Evolutionary conservation across 2,329 filamentous ascomycete species (phyloP), one percentile per base, ranked within the genome.

Genomic region (Ramichloridium luteum): DNA sequence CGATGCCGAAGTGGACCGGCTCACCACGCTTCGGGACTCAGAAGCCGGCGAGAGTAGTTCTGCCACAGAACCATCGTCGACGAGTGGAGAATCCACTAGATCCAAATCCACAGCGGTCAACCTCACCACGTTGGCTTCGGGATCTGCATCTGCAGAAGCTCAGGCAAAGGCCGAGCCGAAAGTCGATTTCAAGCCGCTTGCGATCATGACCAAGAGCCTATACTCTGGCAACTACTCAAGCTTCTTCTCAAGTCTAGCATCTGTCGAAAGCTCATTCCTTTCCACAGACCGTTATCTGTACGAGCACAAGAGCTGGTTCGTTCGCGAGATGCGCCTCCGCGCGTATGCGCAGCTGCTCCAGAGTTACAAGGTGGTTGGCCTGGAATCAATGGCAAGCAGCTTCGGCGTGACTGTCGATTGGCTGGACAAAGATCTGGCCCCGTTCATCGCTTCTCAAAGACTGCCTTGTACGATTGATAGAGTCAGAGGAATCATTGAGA

Each of bases 351-450:
- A 98, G 65, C 73, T 98, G 25, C 72, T 98, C 26, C 90, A 96
- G 66, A 93, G 84, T 55, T 98, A 98, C 64, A 80, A 88, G 28
- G 84, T 98, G 8, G 90, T 98, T 20, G 85, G 88, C n/a, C 68
- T 98, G 43, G 80, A 84, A 59, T 93, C 83, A 62, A 98, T 98
- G 88, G 90, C 90, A 13, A 80, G 76, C 44, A 88, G 93, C 58
- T 98, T 98, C 64, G 90, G 90, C 34, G 88, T 98, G 39, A 90
- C 83, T 3, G 83, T 98, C 11, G 88, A 96, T 57, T 98, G 88
- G 62, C 67, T 98, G 44, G 90, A 98, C 61, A 80, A 79, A 57
- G 90, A 98, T 53, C 75, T 98, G 35, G 86, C 88, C 54, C 90
- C 85, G 53, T 98, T 98, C 62, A 96, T 98, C 52, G 90, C 90